Evolutionary conservation across 495 filamentous ascomycete genomes (phyloP).

Genomic region (Astrothelium subdiscretum): DNA sequence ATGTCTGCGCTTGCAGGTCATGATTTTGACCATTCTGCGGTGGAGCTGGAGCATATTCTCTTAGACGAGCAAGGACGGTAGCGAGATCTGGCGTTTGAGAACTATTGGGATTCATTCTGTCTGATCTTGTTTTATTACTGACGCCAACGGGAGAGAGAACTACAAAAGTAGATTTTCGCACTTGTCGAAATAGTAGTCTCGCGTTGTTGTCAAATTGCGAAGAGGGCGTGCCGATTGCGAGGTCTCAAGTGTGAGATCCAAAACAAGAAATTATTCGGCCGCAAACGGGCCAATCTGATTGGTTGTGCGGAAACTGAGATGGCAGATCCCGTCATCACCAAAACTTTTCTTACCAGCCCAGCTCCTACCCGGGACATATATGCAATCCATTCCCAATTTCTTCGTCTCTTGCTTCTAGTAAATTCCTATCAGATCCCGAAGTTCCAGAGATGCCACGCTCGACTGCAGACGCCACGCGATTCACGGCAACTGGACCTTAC

Average conservation of each 20-base stretch:
- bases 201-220: too few relatives aligned
- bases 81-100: constrained; percentile 12
- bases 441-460: constrained; percentile 58
- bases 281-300: neutral
- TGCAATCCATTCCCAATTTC: neutral
- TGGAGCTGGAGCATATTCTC: constrained; percentile 2
- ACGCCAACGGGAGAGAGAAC: neutral
- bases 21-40: neutral
- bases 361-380: neutral
- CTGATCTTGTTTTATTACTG: too few relatives aligned
- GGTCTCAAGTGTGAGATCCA: too few relatives aligned
- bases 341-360: constrained; percentile 11
- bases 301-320: neutral
- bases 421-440: neutral
- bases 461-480: constrained; percentile 85
- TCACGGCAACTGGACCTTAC: constrained; percentile 86
- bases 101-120: neutral
- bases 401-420: neutral
- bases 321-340: neutral
- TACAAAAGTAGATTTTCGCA: too few relatives aligned
- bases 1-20: neutral
- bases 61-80: constrained; percentile 13
- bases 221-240: too few relatives aligned
- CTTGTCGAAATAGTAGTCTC: too few relatives aligned
- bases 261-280: neutral